Evolutionary conservation across 2,329 filamentous ascomycete genomes (phyloP).

Genomic region (Hypoxylon sp.): DNA sequence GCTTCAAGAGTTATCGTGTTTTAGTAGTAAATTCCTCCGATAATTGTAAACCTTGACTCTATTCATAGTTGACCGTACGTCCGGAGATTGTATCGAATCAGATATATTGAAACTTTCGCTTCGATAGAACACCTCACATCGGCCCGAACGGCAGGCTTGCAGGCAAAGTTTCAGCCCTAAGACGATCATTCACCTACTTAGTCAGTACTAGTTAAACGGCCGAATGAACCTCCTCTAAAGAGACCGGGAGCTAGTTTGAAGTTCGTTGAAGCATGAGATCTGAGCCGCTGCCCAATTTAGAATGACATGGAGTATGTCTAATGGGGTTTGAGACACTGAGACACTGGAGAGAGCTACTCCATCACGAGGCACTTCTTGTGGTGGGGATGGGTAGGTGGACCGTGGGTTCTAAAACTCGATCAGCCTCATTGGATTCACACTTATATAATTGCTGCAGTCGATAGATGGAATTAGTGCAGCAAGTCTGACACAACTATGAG

Average conservation of each 20-base stretch:
- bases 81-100: slow-evolving; percentile 22
- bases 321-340: slow-evolving; percentile 22
- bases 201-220: slow-evolving; percentile 16
- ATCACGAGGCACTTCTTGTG: slow-evolving; percentile 4
- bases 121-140: slow-evolving; percentile 28
- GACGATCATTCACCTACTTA: slow-evolving; percentile 19
- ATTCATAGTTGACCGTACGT: slow-evolving; percentile 1
- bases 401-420: slow-evolving; percentile 21
- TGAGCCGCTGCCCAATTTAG: slow-evolving; percentile 11
- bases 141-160: slow-evolving; percentile 22
- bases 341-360: slow-evolving; percentile 6
- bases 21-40: neutral
- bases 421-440: slow-evolving; percentile 21
- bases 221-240: slow-evolving; percentile 23
- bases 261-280: slow-evolving; percentile 1
- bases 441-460: neutral
- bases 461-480: slow-evolving; percentile 16
- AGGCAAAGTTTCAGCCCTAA: slow-evolving; percentile 28
- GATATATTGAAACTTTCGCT: slow-evolving; percentile 35
- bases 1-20: neutral
- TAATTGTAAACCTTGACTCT: slow-evolving; percentile 7
- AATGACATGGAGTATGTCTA: slow-evolving; percentile 12
- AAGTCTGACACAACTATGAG: slow-evolving; percentile 7
- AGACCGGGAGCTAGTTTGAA: slow-evolving; percentile 7
- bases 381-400: neutral